Conservation (phyloP, 305 asterid genomes). For the Solanum aculeatissimum region DNA sequence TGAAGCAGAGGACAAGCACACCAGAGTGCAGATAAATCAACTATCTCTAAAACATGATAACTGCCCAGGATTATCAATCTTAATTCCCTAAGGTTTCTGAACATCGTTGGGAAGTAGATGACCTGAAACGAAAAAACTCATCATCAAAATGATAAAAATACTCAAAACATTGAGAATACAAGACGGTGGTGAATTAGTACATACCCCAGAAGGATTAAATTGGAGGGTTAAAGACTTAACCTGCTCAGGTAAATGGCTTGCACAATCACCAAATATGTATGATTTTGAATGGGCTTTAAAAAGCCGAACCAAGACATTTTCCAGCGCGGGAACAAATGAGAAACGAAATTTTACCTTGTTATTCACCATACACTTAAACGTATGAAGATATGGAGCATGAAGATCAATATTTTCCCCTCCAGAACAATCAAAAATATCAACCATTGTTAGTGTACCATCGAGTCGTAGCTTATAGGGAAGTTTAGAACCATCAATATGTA, state of each 20-base stretch:
- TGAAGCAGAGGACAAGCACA: neutral
- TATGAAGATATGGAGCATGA: too few relatives aligned
- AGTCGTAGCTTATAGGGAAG: neutral
- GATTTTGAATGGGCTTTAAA: neutral
- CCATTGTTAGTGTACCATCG: neutral
- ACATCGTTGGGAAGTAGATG: neutral
- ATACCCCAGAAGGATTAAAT: neutral
- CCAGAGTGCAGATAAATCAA: neutral
- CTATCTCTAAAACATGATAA: neutral
- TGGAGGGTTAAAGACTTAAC: neutral
- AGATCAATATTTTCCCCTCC: neutral
- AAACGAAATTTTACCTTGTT: too few relatives aligned
- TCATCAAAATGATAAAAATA: neutral
- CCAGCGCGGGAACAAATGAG: neutral
- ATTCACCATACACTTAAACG: too few relatives aligned
- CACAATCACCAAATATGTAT: neutral
- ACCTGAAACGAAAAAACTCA: neutral
- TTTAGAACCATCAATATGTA: neutral
- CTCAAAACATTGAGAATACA: neutral
- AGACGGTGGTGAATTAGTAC: neutral
- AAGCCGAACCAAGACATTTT: neutral
- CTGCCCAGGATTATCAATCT: neutral
- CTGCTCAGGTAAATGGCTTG: neutral
- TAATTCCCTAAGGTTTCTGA: neutral
- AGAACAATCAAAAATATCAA: neutral